phyloP scores from a whole-genome alignment of 2,329 filamentous ascomycete genomes.

The Alternaria arbusti region DNA sequence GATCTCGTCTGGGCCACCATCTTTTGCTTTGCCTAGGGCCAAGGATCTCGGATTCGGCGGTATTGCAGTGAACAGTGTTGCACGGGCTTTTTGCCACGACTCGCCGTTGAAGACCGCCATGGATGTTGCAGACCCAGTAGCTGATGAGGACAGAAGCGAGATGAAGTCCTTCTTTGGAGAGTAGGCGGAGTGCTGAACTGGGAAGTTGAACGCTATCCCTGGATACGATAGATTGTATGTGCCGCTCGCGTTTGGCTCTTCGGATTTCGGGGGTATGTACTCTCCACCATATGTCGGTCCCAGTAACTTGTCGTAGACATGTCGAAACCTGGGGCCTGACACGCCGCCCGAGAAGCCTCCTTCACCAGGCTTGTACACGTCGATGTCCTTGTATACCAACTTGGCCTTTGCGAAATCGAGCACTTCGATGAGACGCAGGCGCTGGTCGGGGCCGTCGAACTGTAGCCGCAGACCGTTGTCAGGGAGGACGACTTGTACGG shows the following conservation, averaged over 20 bases:
- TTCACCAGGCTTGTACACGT: slow-evolving; percentile 71
- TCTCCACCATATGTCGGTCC: slow-evolving; percentile 94
- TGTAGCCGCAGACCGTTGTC: slow-evolving; percentile 87
- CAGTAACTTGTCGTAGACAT: slow-evolving; percentile 92
- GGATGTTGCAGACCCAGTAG: slow-evolving; percentile 76
- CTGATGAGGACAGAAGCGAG: slow-evolving; percentile 78
- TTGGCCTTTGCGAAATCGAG: slow-evolving; percentile 86
- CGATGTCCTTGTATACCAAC: slow-evolving; percentile 81
- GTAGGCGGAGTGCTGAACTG: slow-evolving; percentile 75
- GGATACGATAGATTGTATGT: slow-evolving; percentile 93
- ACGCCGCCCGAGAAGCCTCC: slow-evolving; percentile 40
- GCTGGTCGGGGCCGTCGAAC: slow-evolving; percentile 93
- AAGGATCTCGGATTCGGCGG: slow-evolving; percentile 77
- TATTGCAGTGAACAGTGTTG: slow-evolving; percentile 75
- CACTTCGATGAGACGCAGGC: slow-evolving; percentile 88
- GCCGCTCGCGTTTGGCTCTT: slow-evolving; percentile 63
- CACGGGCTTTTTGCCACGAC: slow-evolving; percentile 86
- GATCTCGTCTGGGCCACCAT: slow-evolving; percentile 86
- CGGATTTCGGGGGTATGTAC: slow-evolving; percentile 72
- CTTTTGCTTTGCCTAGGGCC: slow-evolving; percentile 70
- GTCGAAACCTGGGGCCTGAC: slow-evolving; percentile 77
- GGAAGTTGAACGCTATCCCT: slow-evolving; percentile 91
- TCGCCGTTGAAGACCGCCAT: slow-evolving; percentile 92
- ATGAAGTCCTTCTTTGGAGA: slow-evolving; percentile 82
- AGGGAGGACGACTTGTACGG: slow-evolving; percentile 77